Base-by-base conservation (phyloP, 805 yeast genomes). In the Hanseniaspora thailandica region DNA sequence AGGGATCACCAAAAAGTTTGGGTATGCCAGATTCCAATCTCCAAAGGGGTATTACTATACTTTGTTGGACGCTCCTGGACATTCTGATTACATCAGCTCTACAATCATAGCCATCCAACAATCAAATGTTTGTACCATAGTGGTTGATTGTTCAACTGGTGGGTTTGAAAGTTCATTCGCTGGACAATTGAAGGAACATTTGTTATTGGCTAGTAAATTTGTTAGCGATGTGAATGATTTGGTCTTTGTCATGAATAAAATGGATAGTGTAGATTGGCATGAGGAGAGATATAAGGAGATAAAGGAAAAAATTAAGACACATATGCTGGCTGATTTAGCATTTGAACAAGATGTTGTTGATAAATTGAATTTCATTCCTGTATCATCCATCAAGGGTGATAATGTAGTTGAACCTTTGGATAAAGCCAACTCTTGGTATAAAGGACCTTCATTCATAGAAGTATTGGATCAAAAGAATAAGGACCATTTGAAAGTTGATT, bases 51-150 rank as follows among this genome's bases (percentile, higher is more conserved):
- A 97, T 68, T 81, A 95, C 67, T 93, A 90, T 75, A 93, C 98
- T 33, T 86, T 93, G 61, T 82, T 93, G 65, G 99, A 93, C 69
- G 99, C 99, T 7, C 99, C 99, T 55, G 99, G 99, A 38, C 99
- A 93, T 75, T 89, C 90, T 75, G 86, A 90, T 82, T 93, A 93
- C 68, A 96, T 93, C 57, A 88, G 96, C 44, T 93, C 86, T 67
- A 94, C 95, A 87, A 93, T 93, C 74, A 96, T 96, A 58, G 98
- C 98, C 68, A 97, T 97, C 15, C 88, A 97, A 35, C 98, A 93
- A 73, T 97, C 98, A 23, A 98, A 93, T 72, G 89, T 90, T 50
- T 98, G 98, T 66, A 80, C 93, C 56, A 76, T 93, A 62, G 97
- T 93, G 38, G 88, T 93, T 59, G 87, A 95, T 60, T 97, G 97